phyloP scores from a whole-genome alignment of 2,329 filamentous ascomycete species.

The Nigrospora osmanthi region DNA sequence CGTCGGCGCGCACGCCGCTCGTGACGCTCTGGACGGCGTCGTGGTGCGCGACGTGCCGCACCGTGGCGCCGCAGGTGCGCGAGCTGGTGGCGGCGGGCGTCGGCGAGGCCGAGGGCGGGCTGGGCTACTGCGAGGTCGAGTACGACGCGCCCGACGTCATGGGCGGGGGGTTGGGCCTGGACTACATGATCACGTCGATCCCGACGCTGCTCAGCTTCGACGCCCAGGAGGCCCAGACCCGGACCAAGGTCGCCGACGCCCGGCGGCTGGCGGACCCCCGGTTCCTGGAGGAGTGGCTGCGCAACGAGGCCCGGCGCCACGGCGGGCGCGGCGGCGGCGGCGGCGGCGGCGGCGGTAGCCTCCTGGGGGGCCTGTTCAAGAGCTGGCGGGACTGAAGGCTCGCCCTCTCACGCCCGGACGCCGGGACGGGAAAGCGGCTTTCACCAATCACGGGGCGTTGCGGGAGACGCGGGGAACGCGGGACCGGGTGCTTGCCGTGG shows the following conservation, averaged over 20 bases:
- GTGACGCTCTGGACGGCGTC: conserved; percentile 54
- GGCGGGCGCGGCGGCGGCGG: conserved; percentile 37
- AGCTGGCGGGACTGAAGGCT: conserved; percentile 16
- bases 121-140: conserved; percentile 46
- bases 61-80: conserved; percentile 39
- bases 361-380: conserved; percentile 22
- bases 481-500: too few species aligned
- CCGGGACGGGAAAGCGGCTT: neutral
- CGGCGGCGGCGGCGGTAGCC: conserved; percentile 29
- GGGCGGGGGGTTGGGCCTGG: conserved; percentile 36
- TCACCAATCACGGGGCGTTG: too few species aligned
- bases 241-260: conserved; percentile 41
- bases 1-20: conserved; percentile 45
- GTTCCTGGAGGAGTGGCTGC: conserved; percentile 47
- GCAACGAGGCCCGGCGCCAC: conserved; percentile 38
- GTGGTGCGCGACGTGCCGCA: conserved; percentile 47
- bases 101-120: conserved; percentile 47
- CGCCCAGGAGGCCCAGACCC: conserved; percentile 40
- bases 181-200: conserved; percentile 50
- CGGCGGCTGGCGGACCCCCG: conserved; percentile 37
- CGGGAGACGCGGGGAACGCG: too few species aligned
- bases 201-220: conserved; percentile 53
- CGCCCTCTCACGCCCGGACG: neutral
- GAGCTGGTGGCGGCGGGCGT: conserved; percentile 41
- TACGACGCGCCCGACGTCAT: conserved; percentile 52